Conservation (phyloP, 345 rosid genomes). For the Psidium guajava region DNA sequence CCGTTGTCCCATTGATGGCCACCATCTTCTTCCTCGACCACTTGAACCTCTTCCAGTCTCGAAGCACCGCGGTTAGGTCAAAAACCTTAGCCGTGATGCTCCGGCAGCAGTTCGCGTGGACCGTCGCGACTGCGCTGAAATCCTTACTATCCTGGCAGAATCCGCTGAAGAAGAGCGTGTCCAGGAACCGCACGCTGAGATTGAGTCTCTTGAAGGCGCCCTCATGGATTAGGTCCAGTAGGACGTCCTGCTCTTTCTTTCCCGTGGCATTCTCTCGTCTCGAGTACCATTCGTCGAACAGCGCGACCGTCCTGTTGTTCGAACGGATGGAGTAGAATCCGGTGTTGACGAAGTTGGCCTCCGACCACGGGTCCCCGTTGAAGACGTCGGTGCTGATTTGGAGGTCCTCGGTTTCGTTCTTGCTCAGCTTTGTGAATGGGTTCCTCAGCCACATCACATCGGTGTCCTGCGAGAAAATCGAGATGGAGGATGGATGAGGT, state of each 20-base stretch:
- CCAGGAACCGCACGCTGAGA: conserved; percentile 15
- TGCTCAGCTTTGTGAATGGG: conserved; percentile 32
- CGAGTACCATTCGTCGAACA: conserved; percentile 25
- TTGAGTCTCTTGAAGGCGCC: conserved; percentile 10
- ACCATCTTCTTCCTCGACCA: not conserved
- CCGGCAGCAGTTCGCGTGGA: conserved; percentile 42
- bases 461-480: conserved; percentile 34
- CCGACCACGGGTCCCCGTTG: conserved; percentile 18
- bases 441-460: conserved; percentile 73
- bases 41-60: conserved; percentile 21
- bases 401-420: conserved; percentile 32
- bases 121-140: conserved; percentile 11
- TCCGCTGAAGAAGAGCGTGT: conserved; percentile 29
- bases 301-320: conserved; percentile 19
- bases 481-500: not conserved
- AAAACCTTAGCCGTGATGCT: conserved; percentile 23
- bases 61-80: conserved; percentile 14
- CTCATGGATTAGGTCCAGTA: conserved; percentile 7
- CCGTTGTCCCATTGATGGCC: not conserved
- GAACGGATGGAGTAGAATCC: conserved; percentile 31
- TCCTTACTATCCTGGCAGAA: conserved; percentile 25
- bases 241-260: conserved; percentile 25
- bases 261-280: conserved; percentile 13
- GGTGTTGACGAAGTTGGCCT: conserved; percentile 20
- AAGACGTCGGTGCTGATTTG: conserved; percentile 54